Base-by-base conservation (phyloP, 2,329 filamentous ascomycete genomes). In the Colletotrichum paranaense region DNA sequence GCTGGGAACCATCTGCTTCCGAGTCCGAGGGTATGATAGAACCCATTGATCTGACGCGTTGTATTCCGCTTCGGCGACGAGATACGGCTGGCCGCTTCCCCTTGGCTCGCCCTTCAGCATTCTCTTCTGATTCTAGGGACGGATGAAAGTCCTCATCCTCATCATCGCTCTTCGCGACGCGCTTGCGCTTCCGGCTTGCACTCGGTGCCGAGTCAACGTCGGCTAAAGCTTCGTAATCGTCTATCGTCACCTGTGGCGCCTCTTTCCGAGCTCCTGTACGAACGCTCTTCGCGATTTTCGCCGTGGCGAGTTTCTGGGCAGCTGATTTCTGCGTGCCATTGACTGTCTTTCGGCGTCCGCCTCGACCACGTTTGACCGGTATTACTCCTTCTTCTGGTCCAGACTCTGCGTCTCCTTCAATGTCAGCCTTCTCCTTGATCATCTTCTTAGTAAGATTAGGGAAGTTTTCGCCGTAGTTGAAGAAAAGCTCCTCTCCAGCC, bases 401-500 rank as follows among this genome's bases (percentile, higher is more conserved):
- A n/a, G 42, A 49, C 42, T 49, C 42, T 49, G 42, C 42, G 19
- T 68, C 70, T 28, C 75, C 75, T 62, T 77, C 75, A 28, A 74
- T 75, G 14, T 77, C 79, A 38, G 82, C 82, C 75, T 84, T 84
- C 76, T 84, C 83, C 75, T 87, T 83, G 32, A 87, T 80, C 28
- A 87, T 79, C 73, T 87, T 88, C 80, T 88, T 87, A 42, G 85
- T 90, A 70, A 92, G 80, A 72, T 92, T 91, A 14, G 90, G 89
- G 77, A 92, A 92, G 74, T 91, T 89, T 78, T 92, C 88, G 55
- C 93, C 93, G 77, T 97, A 97, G 79, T 96, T 90, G 81, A 96
- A 97, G 79, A 95, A 93, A 0, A 97, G 84, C 81, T 97, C 94
- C 74, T 95, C 92, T 28, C 94, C 94, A 4, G 89, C 86, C 72